These are phyloP conservation scores for Malassezia cuniculi DNA, from an alignment of 1,284 basidiomycete species.

Conservation along the genomic window DNA sequence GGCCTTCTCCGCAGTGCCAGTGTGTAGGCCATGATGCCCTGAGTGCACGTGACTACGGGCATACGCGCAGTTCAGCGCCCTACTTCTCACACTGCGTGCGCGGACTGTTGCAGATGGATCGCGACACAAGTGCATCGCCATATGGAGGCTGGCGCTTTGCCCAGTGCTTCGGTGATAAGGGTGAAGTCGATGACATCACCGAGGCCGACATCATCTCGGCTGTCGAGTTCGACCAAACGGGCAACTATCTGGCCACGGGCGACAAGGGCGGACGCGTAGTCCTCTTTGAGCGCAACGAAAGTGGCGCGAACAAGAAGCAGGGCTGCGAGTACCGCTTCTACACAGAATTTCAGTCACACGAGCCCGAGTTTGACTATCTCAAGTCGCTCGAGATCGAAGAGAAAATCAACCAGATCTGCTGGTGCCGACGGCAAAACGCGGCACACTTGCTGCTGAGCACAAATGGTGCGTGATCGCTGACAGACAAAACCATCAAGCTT, in stretches of 20 bases:
- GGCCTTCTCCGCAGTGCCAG: too few species aligned
- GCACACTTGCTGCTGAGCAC: constrained; percentile 95
- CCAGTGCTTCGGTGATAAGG: constrained; percentile 77
- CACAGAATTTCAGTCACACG: constrained; percentile 98
- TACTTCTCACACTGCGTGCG: too few species aligned
- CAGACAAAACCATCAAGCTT: constrained; percentile 97
- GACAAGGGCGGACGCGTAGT: constrained; percentile 97
- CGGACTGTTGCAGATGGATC: constrained; percentile 41
- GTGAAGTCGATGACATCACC: constrained; percentile 92
- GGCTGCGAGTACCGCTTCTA: constrained; percentile 99
- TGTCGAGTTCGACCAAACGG: constrained; percentile 98
- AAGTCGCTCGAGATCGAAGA: constrained; percentile 99
- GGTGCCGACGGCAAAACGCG: constrained; percentile 95
- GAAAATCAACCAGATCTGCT: constrained; percentile 99
- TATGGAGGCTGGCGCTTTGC: constrained; percentile 75
- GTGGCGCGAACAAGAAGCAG: constrained; percentile 65
- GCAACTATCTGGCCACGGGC: constrained; percentile 96
- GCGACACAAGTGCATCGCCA: constrained; percentile 19
- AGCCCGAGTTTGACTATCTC: constrained; percentile 99
- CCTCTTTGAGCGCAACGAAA: constrained; percentile 94
- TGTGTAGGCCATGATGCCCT: too few species aligned
- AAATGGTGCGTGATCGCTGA: constrained; percentile 49
- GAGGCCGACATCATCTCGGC: constrained; percentile 68
- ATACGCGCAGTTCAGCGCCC: too few species aligned
- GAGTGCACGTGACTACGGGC: too few species aligned